A percentile compares a stretch with the other conserved stretches of the same genome.
These are phyloP conservation scores for Aspergillus eucalypticola DNA, from an alignment of 2,329 filamentous ascomycete genomes.

Conservation along the genomic window DNA sequence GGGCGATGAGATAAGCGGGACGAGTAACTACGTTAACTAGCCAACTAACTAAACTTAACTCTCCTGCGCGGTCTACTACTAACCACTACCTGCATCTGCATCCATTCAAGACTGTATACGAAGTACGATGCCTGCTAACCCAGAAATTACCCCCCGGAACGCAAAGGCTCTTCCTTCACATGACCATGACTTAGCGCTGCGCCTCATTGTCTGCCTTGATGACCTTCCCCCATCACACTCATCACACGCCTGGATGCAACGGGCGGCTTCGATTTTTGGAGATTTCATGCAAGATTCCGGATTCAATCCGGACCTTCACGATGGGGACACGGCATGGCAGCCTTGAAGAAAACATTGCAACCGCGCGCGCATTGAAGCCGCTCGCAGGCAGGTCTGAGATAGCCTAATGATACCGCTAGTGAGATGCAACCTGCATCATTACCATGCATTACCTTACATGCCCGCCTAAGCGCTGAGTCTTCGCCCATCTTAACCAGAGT, in stretches of 20 bases:
- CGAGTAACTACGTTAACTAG: background rate
- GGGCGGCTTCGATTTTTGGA: background rate
- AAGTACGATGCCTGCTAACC: background rate
- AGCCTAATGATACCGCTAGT: conserved; percentile 1
- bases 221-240: background rate
- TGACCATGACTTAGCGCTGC: conserved; percentile 5
- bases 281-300: background rate
- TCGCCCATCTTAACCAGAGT: conserved; percentile 8
- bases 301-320: background rate
- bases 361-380: background rate
- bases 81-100: background rate
- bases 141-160: background rate
- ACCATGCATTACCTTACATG: conserved; percentile 4
- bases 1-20: background rate
- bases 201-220: background rate
- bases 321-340: background rate
- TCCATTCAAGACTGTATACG: background rate
- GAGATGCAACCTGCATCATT: conserved; percentile 3
- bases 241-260: background rate
- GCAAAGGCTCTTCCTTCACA: background rate
- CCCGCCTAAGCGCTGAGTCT: conserved; percentile 8
- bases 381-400: background rate
- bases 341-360: background rate
- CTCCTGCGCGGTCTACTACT: too few relatives aligned
- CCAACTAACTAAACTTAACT: too few relatives aligned